These are phyloP conservation scores for Linum lewisii DNA, from an alignment of 345 rosid species.

Conservation along the genomic window DNA sequence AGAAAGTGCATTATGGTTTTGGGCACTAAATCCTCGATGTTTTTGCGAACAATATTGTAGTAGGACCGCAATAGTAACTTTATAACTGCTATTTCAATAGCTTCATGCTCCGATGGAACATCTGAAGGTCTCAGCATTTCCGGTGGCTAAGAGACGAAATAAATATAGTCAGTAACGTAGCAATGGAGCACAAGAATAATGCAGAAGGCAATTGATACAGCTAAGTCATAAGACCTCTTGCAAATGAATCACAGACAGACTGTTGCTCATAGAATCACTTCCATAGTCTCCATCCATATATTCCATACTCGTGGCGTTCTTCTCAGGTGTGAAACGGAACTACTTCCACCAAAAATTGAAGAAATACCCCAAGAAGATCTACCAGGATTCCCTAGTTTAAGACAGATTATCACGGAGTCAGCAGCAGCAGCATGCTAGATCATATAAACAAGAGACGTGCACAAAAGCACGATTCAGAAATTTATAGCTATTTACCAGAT, in stretches of 20 bases:
- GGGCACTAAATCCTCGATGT: slow-evolving; percentile 29
- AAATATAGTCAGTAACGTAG: not conserved
- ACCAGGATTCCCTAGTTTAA: slow-evolving; percentile 16
- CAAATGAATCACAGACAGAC: slow-evolving; percentile 18
- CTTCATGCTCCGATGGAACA: slow-evolving; percentile 20
- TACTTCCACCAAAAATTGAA: slow-evolving; percentile 23
- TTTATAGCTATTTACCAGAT: slow-evolving; percentile 10
- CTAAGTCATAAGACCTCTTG: slow-evolving; percentile 22
- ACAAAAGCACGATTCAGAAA: not conserved
- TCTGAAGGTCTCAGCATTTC: slow-evolving; percentile 22
- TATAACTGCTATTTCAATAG: slow-evolving; percentile 22
- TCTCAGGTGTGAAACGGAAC: slow-evolving; percentile 6
- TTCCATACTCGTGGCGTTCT: slow-evolving; percentile 2
- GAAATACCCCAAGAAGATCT: slow-evolving; percentile 27
- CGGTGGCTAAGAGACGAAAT: slow-evolving; percentile 22
- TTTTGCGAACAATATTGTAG: slow-evolving; percentile 29
- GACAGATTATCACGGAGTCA: slow-evolving; percentile 4
- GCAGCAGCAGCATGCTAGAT: not conserved
- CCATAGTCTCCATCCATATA: slow-evolving; percentile 7
- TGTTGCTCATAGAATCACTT: not conserved
- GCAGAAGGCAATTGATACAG: not conserved
- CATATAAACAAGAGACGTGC: no score
- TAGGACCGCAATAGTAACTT: slow-evolving; percentile 33
- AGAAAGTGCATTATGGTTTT: slow-evolving; percentile 37
- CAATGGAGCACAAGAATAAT: not conserved